phyloP scores from a whole-genome alignment of 179 eudicot species.

The Beta lomatogona region DNA sequence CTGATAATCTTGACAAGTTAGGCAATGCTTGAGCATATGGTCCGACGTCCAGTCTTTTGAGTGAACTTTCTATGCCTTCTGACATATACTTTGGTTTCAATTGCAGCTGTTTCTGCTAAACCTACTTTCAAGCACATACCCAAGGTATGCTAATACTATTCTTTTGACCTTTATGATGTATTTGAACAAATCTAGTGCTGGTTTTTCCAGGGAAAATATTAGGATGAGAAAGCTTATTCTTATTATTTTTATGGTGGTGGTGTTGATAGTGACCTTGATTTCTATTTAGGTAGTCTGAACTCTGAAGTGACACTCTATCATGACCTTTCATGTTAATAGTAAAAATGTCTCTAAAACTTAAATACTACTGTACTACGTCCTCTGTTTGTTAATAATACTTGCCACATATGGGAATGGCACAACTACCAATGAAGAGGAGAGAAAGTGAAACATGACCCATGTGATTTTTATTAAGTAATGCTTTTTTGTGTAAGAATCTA shows the following conservation, averaged over 20 bases:
- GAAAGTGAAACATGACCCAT: too few species aligned
- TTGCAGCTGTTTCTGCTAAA: conserved; percentile 54
- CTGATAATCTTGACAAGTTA: conserved; percentile 2
- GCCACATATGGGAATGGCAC: too few species aligned
- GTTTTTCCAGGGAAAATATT: background rate
- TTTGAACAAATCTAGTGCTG: background rate
- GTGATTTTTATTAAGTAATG: too few species aligned
- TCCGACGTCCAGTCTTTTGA: background rate
- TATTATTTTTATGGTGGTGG: background rate
- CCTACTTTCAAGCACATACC: conserved; percentile 94
- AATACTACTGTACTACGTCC: background rate
- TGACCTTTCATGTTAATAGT: background rate
- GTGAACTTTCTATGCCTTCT: conserved; percentile 9
- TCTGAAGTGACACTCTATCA: too few species aligned
- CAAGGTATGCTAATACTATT: conserved; percentile 53
- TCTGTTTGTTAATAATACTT: too few species aligned
- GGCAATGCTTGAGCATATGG: background rate
- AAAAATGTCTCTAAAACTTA: background rate
- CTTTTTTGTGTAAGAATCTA: too few species aligned
- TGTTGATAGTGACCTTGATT: background rate
- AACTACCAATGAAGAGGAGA: too few species aligned
- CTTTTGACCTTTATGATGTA: conserved; percentile 3
- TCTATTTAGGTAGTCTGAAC: too few species aligned
- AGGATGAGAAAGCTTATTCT: background rate
- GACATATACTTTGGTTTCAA: conserved; percentile 20